A percentile compares a stretch with the other conserved stretches of the same genome.
These are phyloP conservation scores for Fusarium sp. DNA, from an alignment of 2,329 filamentous ascomycete species.

Conservation along the genomic window DNA sequence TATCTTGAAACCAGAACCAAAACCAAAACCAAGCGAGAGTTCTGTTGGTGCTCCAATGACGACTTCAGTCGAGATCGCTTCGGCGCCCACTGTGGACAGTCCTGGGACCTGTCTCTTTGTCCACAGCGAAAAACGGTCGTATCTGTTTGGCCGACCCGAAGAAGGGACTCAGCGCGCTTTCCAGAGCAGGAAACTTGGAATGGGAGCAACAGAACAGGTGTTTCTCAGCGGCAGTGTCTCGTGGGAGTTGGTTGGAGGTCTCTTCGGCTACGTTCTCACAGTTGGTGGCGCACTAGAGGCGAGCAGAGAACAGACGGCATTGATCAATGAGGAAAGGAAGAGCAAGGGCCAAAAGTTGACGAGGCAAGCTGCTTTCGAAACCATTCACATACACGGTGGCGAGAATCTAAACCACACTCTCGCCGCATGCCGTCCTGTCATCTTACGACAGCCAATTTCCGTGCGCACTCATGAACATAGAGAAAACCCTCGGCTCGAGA, in stretches of 20 bases:
- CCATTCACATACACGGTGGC: slow-evolving; percentile 77
- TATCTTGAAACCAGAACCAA: background rate
- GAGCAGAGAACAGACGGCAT: slow-evolving; percentile 53
- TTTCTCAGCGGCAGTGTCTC: slow-evolving; percentile 83
- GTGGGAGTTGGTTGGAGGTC: slow-evolving; percentile 81
- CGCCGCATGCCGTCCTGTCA: slow-evolving; percentile 84
- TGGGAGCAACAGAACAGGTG: slow-evolving; percentile 76
- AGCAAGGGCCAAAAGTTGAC: slow-evolving; percentile 50
- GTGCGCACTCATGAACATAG: slow-evolving; percentile 76
- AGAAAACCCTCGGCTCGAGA: slow-evolving; percentile 50
- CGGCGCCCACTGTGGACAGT: slow-evolving; percentile 88
- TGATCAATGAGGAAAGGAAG: slow-evolving; percentile 53
- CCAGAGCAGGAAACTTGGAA: slow-evolving; percentile 70
- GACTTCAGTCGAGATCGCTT: slow-evolving; percentile 77
- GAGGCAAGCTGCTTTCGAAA: slow-evolving; percentile 37
- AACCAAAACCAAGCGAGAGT: background rate
- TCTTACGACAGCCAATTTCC: slow-evolving; percentile 85
- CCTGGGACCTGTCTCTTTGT: slow-evolving; percentile 80
- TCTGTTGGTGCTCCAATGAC: slow-evolving; percentile 65
- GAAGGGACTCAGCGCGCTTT: slow-evolving; percentile 88
- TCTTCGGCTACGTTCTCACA: slow-evolving; percentile 86
- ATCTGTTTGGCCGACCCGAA: slow-evolving; percentile 82
- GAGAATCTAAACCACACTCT: slow-evolving; percentile 82
- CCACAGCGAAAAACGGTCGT: slow-evolving; percentile 82
- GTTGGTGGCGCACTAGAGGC: slow-evolving; percentile 73